Conservation (phyloP, 495 filamentous ascomycete species). For the Extremus antarcticus region DNA sequence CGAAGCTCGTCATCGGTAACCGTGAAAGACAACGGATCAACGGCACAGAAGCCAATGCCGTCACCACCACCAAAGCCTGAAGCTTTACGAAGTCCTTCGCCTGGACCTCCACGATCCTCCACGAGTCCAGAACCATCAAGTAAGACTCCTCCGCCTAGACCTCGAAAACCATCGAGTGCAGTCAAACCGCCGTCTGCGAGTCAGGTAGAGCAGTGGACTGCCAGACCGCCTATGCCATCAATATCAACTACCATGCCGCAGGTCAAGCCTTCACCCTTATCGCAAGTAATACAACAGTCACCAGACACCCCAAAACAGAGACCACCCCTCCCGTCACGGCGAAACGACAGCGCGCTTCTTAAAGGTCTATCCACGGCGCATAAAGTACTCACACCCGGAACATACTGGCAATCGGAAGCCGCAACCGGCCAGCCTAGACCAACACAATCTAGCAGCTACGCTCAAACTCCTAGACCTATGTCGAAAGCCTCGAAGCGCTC, state of each 20-base stretch:
- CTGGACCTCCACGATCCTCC: not conserved
- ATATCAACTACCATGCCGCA: slow-evolving; percentile 2
- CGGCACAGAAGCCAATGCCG: slow-evolving; percentile 18
- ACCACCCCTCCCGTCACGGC: slow-evolving; percentile 9
- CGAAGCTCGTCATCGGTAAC: not conserved
- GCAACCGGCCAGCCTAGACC: not conserved
- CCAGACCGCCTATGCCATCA: slow-evolving; percentile 1
- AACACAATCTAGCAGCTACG: not conserved
- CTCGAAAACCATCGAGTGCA: slow-evolving; percentile 24
- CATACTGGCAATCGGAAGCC: slow-evolving; percentile 3
- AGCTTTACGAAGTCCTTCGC: slow-evolving; percentile 26
- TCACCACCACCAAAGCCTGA: slow-evolving; percentile 28
- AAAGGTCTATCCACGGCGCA: not conserved
- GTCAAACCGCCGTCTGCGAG: slow-evolving; percentile 12
- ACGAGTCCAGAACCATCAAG: not conserved
- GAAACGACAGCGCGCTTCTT: not conserved
- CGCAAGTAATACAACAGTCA: slow-evolving; percentile 9
- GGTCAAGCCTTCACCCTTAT: slow-evolving; percentile 15
- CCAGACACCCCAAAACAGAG: not conserved
- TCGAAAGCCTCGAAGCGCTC: slow-evolving; percentile 6
- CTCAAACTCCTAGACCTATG: slow-evolving; percentile 2
- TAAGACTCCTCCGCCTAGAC: slow-evolving; percentile 7
- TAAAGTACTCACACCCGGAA: not conserved
- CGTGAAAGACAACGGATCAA: not conserved
- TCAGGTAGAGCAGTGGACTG: slow-evolving; percentile 5